Evolutionary conservation across 345 rosid genomes (phyloP).

Genomic region (Gossypium anomalum): DNA sequence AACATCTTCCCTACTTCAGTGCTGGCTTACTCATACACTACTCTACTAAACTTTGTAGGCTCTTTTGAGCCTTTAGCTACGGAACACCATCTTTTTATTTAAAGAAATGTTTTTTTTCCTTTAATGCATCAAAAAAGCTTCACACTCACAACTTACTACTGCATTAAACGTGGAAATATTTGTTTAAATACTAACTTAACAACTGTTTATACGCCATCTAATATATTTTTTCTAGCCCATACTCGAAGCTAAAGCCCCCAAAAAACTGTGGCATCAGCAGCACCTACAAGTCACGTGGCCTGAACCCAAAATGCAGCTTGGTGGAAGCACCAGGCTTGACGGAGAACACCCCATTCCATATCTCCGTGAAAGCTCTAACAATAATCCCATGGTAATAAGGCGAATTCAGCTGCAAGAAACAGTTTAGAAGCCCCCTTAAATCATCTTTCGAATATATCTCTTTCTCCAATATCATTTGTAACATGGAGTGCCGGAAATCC

Average conservation of each 20-base stretch:
- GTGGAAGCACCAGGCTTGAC: conserved; percentile 20
- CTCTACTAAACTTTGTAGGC: not conserved
- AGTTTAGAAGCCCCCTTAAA: conserved; percentile 68
- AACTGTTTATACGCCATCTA: not conserved
- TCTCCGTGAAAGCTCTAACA: conserved; percentile 84
- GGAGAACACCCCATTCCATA: conserved; percentile 82
- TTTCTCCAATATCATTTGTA: conserved; percentile 91
- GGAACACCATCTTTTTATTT: not conserved
- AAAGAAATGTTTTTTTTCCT: not conserved
- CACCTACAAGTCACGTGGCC: conserved; percentile 27
- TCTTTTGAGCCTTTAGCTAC: not conserved
- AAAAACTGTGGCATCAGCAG: not conserved
- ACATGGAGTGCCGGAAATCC: conserved; percentile 89
- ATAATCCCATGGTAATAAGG: conserved; percentile 77
- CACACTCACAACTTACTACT: not conserved
- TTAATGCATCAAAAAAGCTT: not conserved
- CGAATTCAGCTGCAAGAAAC: conserved; percentile 79
- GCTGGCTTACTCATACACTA: not conserved
- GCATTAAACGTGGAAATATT: not conserved
- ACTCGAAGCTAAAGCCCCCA: not conserved
- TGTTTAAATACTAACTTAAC: not conserved
- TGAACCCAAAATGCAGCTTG: conserved; percentile 14
- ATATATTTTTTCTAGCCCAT: not conserved
- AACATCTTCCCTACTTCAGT: not conserved
- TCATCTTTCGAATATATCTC: conserved; percentile 83